Conservation (phyloP, 768 basidiomycete species). For the Mycena rebaudengoi region DNA sequence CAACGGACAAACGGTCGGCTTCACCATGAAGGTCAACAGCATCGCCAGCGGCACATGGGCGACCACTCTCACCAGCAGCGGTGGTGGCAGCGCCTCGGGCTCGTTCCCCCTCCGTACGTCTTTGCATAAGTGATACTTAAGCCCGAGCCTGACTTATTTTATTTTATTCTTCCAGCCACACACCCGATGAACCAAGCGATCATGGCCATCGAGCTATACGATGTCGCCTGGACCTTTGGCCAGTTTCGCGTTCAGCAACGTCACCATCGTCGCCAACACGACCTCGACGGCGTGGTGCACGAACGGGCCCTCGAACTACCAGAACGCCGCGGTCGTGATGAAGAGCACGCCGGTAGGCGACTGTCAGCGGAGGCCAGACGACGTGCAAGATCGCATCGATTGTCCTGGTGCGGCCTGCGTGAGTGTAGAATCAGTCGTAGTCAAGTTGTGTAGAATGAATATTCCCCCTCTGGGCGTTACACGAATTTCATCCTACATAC, state of each 20-base stretch:
- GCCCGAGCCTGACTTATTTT: not conserved
- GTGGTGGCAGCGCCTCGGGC: constrained; percentile 16
- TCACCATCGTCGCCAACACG: constrained; percentile 22
- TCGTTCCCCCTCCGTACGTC: constrained; percentile 20
- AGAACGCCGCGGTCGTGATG: constrained; percentile 19
- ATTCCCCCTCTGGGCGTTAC: too few relatives aligned
- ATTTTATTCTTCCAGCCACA: constrained; percentile 3
- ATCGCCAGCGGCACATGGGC: constrained; percentile 17
- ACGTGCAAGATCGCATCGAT: constrained; percentile 20
- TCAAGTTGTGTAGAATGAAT: too few relatives aligned
- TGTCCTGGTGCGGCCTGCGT: constrained; percentile 15
- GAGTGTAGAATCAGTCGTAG: not conserved
- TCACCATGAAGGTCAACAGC: constrained; percentile 13
- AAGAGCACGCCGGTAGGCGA: constrained; percentile 17
- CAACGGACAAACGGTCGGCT: constrained; percentile 19
- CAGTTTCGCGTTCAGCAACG: constrained; percentile 25
- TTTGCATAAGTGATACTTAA: not conserved
- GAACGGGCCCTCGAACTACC: constrained; percentile 19
- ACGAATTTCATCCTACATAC: too few relatives aligned
- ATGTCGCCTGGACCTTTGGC: constrained; percentile 23
- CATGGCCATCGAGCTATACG: constrained; percentile 24
- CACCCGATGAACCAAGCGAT: constrained; percentile 26
- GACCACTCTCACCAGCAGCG: constrained; percentile 18
- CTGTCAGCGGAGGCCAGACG: constrained; percentile 17
- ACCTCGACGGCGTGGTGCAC: constrained; percentile 24